Conservation (phyloP, 352 stramenopile genomes). For the Globisporangium uncinulatum region DNA sequence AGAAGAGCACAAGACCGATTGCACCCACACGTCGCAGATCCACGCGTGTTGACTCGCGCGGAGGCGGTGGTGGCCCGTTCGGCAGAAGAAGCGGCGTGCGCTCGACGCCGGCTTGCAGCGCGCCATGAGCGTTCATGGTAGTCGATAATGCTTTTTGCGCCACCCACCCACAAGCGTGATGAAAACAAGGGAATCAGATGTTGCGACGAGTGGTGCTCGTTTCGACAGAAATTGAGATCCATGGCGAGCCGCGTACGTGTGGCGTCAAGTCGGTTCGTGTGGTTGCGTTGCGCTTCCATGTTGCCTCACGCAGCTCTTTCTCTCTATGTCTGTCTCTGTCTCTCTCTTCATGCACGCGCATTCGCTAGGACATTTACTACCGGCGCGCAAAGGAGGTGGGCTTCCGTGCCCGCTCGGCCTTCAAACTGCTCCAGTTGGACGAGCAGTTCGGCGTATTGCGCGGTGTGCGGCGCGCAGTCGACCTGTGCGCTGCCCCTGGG, state of each 20-base stretch:
- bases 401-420: conserved; percentile 96
- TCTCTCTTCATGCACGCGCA: not conserved
- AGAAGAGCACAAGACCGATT: conserved; percentile 17
- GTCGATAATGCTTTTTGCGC: too few species aligned
- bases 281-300: not conserved
- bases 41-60: conserved; percentile 12
- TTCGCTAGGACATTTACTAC: conserved; percentile 84
- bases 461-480: conserved; percentile 91
- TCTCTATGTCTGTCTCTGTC: not conserved
- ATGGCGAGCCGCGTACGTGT: too few species aligned
- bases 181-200: too few species aligned
- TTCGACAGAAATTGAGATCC: too few species aligned
- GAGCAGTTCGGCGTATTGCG: conserved; percentile 96
- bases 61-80: not conserved
- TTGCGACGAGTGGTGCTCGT: too few species aligned
- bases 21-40: conserved; percentile 12
- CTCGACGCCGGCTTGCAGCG: conserved; percentile 7
- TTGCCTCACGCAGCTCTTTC: not conserved
- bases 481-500: conserved; percentile 97
- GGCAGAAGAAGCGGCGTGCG: conserved; percentile 8
- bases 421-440: conserved; percentile 99
- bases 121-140: conserved; percentile 12
- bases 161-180: too few species aligned
- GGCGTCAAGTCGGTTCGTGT: too few species aligned
- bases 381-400: conserved; percentile 93